These are phyloP conservation scores for Pholiota microspora DNA, from an alignment of 768 basidiomycete species.

Conservation along the genomic window DNA sequence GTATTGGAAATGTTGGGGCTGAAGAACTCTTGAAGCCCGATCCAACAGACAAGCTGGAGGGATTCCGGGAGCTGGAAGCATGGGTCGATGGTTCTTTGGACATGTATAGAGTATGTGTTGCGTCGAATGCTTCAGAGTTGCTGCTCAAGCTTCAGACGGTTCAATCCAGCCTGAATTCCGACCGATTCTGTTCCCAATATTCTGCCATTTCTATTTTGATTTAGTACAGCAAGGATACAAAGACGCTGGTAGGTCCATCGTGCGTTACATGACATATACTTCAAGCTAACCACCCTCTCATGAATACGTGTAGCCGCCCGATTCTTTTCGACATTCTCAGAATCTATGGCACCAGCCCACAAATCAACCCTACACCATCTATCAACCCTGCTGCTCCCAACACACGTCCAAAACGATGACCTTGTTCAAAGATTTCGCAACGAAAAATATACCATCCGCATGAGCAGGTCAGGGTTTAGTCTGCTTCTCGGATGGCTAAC, in stretches of 20 bases:
- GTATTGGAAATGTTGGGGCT: slow-evolving; percentile 74
- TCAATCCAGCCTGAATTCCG: slow-evolving; percentile 80
- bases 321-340: slow-evolving; percentile 73
- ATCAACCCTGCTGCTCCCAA: slow-evolving; percentile 74
- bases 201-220: slow-evolving; percentile 96
- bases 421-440: slow-evolving; percentile 81
- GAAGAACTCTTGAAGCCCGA: slow-evolving; percentile 81
- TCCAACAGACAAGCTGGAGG: slow-evolving; percentile 83
- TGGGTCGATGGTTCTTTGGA: slow-evolving; percentile 92
- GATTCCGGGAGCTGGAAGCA: slow-evolving; percentile 79
- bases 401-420: slow-evolving; percentile 83
- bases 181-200: slow-evolving; percentile 92
- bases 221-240: slow-evolving; percentile 88
- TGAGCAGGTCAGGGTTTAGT: slow-evolving; percentile 90
- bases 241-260: slow-evolving; percentile 68
- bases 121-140: not conserved
- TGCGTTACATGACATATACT: not conserved
- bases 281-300: not conserved
- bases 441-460: slow-evolving; percentile 87
- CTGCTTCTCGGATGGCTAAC: slow-evolving; percentile 95
- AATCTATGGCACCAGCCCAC: slow-evolving; percentile 65
- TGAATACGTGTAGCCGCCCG: slow-evolving; percentile 51
- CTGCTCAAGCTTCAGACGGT: slow-evolving; percentile 11
- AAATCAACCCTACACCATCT: slow-evolving; percentile 71
- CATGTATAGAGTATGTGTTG: slow-evolving; percentile 76